These are phyloP conservation scores for Martiniozyma abietophila DNA, from an alignment of 805 yeast genomes.

Conservation along the genomic window DNA sequence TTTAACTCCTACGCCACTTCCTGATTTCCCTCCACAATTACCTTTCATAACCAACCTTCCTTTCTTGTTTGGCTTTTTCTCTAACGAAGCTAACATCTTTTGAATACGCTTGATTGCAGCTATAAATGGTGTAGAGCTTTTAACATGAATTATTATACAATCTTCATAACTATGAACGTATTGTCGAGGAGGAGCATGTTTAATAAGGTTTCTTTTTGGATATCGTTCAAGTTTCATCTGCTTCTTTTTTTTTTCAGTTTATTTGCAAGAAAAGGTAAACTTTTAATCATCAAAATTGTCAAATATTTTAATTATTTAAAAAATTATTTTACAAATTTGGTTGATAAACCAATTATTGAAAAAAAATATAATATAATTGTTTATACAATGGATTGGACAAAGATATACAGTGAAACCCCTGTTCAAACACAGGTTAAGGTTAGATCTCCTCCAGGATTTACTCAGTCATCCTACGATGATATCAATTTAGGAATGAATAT, in stretches of 20 bases:
- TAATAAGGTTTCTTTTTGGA: conserved; percentile 31
- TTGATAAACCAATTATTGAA: too few relatives aligned
- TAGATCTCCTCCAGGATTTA: neutral
- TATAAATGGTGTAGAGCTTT: conserved; percentile 60
- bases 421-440: neutral
- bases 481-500: neutral
- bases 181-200: conserved; percentile 43
- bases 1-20: too few relatives aligned
- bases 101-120: conserved; percentile 61
- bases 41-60: conserved; percentile 20
- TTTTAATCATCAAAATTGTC: too few relatives aligned
- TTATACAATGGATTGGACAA: neutral
- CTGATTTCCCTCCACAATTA: too few relatives aligned
- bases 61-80: conserved; percentile 34
- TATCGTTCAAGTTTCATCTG: conserved; percentile 4
- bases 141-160: conserved; percentile 43
- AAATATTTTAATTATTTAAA: too few relatives aligned
- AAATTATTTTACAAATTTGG: too few relatives aligned
- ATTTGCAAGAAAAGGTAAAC: too few relatives aligned
- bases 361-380: too few relatives aligned
- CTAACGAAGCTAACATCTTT: conserved; percentile 32
- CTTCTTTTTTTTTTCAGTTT: too few relatives aligned
- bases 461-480: neutral
- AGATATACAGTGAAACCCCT: neutral
- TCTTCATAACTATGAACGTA: conserved; percentile 31